phyloP scores from a whole-genome alignment of 192 early-diverging fungal genomes.

The Ambispora gerdemannii region DNA sequence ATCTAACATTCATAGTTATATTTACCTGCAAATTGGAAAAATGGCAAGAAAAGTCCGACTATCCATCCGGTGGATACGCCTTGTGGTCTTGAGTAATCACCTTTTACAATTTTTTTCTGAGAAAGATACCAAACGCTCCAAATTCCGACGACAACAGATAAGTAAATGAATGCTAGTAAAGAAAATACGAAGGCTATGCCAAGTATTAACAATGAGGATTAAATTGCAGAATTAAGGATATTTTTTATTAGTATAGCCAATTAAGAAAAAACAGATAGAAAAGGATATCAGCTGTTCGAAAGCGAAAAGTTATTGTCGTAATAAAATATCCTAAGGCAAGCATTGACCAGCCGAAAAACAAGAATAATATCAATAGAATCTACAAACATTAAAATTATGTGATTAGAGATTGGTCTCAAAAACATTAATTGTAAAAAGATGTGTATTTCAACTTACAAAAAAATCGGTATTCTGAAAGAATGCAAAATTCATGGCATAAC shows the following conservation, averaged over 20 bases:
- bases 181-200: too few species aligned
- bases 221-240: too few species aligned
- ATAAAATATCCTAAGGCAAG: conserved; percentile 64
- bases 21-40: conserved; percentile 61
- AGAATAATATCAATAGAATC: conserved; percentile 61
- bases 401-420: too few species aligned
- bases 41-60: conserved; percentile 46
- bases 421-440: too few species aligned
- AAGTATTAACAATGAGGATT: too few species aligned
- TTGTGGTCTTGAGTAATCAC: conserved; percentile 43
- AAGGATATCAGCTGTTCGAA: conserved; percentile 58
- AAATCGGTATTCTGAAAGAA: conserved; percentile 65
- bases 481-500: conserved; percentile 56
- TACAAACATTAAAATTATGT: too few species aligned
- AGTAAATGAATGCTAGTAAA: conserved; percentile 75
- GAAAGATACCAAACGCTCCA: conserved; percentile 55
- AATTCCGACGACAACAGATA: conserved; percentile 72
- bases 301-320: conserved; percentile 60
- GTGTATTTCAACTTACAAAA: too few species aligned
- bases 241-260: too few species aligned
- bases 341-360: conserved; percentile 74
- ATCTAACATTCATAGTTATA: conserved; percentile 80
- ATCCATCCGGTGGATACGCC: conserved; percentile 23
- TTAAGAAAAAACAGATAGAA: too few species aligned
- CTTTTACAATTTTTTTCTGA: conserved; percentile 43